phyloP scores from a whole-genome alignment of 768 basidiomycete species.

The Hygrophorus russula region DNA sequence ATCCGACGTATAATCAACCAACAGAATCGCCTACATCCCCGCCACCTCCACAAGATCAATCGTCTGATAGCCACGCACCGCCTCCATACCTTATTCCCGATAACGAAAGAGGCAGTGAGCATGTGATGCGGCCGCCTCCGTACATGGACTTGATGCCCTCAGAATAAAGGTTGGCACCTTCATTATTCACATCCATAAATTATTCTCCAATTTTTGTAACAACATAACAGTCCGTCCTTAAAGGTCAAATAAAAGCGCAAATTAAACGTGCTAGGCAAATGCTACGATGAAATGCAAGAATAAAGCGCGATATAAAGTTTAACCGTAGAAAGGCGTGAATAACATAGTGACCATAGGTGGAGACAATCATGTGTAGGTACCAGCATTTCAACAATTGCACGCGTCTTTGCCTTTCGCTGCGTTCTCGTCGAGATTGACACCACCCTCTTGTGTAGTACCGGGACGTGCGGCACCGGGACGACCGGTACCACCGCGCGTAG shows the following conservation, averaged over 20 bases:
- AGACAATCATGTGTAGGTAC: slow-evolving; percentile 12
- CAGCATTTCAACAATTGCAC: slow-evolving; percentile 60
- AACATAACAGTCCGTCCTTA: background rate
- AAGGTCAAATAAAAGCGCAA: slow-evolving; percentile 7
- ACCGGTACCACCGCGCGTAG: slow-evolving; percentile 58
- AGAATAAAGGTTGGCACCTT: slow-evolving; percentile 1
- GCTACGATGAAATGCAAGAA: slow-evolving; percentile 9
- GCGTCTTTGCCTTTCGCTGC: slow-evolving; percentile 58
- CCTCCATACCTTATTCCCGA: slow-evolving; percentile 66
- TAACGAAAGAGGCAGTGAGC: slow-evolving; percentile 35
- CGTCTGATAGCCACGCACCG: slow-evolving; percentile 52
- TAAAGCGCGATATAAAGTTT: slow-evolving; percentile 4
- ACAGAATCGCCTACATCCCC: slow-evolving; percentile 21
- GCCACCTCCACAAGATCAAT: slow-evolving; percentile 20
- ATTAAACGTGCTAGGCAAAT: slow-evolving; percentile 9
- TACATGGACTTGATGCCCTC: slow-evolving; percentile 38
- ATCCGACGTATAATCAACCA: slow-evolving; percentile 14
- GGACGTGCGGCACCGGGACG: slow-evolving; percentile 49
- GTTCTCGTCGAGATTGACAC: slow-evolving; percentile 63
- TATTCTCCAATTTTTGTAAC: slow-evolving; percentile 6
- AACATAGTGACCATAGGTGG: slow-evolving; percentile 16
- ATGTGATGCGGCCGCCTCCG: slow-evolving; percentile 47
- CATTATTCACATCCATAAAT: slow-evolving; percentile 8
- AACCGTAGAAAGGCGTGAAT: slow-evolving; percentile 14
- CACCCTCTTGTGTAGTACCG: slow-evolving; percentile 40